Base-by-base conservation (phyloP, 352 stramenopile genomes). In the Globisporangium apiculatum region DNA sequence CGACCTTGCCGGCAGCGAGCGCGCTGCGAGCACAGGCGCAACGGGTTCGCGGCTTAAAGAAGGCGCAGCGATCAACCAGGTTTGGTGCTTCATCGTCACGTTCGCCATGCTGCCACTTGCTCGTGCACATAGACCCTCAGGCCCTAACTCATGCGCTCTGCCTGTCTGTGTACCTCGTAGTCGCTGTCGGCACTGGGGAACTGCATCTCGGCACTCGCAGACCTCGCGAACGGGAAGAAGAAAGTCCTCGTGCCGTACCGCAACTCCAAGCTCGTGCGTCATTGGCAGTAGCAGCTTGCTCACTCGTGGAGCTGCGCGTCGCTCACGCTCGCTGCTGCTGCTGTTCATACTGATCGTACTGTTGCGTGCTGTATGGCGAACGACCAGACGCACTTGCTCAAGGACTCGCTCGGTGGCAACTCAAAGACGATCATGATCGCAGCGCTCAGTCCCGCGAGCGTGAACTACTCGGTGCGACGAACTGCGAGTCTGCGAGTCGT, bases 41-140 rank as follows among this genome's bases (percentile, higher is more conserved):
- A 94, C 86, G 2, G 92, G 91, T 0, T 73, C 74, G 37, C 71
- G 87, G 15, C 62, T 98, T 24, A 98, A 97, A 68, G 93, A 98
- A 76, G 93, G 93, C 3, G 90, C 89, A 24, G 89, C 85, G n/a
- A 98, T 98, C 60, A 98, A 98, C 61, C 79, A 97, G 76, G 84
- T 81, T 15, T 41, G 52, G 5, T 8, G 43, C 24, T 31, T 31
- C 24, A 31, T 31, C 24, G 24, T 31, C 24, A 31, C 24, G 24
- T 31, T 31, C 24, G 24, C 24, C 1, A 31, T 31, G 24, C 24
- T 31, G 2, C 24, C 24, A 31, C 24, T 31, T 31, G 40, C 40
- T 43, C 3, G 40, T 43, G 11, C 40, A 43, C 7, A 12, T 43
- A 1, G 24, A 31, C 24, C 24, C 24, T 31, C 24, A 31, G 24